These are phyloP conservation scores for Nannochloropsis gaditana DNA, from an alignment of 108 stramenopile species.

Conservation along the genomic window DNA sequence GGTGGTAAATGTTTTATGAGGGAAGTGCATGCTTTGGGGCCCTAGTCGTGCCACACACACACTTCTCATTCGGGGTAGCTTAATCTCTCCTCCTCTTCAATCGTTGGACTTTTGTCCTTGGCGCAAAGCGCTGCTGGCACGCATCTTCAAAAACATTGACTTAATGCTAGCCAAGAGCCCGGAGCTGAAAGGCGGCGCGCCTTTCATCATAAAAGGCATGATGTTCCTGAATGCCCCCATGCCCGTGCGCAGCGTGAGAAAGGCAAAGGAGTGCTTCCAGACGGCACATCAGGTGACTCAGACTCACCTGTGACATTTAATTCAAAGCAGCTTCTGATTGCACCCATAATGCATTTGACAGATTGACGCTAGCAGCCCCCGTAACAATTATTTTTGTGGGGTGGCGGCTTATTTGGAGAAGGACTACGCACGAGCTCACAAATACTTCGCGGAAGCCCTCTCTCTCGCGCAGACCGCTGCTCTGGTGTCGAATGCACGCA, in stretches of 20 bases:
- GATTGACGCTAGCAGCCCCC: background rate
- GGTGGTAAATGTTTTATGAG: too few relatives aligned
- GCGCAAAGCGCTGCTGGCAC: background rate
- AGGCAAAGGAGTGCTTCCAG: slow-evolving; percentile 10
- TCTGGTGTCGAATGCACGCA: background rate
- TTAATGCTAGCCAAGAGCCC: background rate
- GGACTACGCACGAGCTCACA: background rate
- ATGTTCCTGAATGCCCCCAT: background rate
- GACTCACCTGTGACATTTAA: background rate
- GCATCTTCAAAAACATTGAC: slow-evolving; percentile 14
- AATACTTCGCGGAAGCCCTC: background rate
- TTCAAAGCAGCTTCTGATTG: background rate
- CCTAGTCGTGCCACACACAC: too few relatives aligned
- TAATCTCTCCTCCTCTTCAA: background rate
- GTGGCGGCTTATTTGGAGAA: slow-evolving; percentile 14
- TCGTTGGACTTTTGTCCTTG: background rate
- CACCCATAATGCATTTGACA: background rate
- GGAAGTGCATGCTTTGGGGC: too few relatives aligned
- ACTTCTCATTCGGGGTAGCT: too few relatives aligned
- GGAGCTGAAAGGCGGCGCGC: background rate
- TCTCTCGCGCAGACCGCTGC: background rate
- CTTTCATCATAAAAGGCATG: slow-evolving; percentile 2
- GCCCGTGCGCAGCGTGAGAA: background rate
- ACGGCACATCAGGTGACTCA: background rate
- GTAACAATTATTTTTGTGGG: slow-evolving; percentile 7